A percentile compares a stretch with the other conserved stretches of the same genome.
Conservation (phyloP, 352 stramenopile species). For the Globisporangium ultimum region DNA sequence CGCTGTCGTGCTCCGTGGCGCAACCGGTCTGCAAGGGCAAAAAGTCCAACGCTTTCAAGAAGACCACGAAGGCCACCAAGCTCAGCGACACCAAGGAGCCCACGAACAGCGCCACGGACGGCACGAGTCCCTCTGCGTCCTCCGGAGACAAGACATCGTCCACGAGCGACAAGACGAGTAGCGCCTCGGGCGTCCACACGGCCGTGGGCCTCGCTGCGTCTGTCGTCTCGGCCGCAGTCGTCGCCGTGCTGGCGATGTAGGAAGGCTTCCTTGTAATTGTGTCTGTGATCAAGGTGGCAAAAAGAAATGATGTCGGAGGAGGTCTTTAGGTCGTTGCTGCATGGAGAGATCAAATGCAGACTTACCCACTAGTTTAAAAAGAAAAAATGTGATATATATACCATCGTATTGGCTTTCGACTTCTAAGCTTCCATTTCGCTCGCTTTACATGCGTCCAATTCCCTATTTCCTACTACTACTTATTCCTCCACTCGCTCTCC, state of each 20-base stretch:
- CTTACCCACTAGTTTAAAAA: no score
- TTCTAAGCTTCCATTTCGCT: no score
- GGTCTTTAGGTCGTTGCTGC: no score
- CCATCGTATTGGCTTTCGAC: no score
- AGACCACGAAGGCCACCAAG: slow-evolving; percentile 16
- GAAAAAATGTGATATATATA: no score
- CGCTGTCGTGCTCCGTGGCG: slow-evolving; percentile 39
- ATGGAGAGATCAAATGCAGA: no score
- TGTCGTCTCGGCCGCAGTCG: background rate
- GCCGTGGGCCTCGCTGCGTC: slow-evolving; percentile 3
- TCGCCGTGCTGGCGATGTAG: slow-evolving; percentile 6
- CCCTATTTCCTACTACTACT: background rate
- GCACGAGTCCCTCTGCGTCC: background rate
- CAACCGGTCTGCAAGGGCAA: slow-evolving; percentile 59
- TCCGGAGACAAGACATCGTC: background rate
- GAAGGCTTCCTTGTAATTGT: background rate
- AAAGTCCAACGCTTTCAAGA: slow-evolving; percentile 55
- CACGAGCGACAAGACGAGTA: slow-evolving; percentile 1
- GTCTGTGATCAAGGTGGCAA: background rate
- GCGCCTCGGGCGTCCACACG: background rate
- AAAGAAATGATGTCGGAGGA: no score
- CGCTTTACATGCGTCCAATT: background rate
- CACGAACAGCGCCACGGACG: slow-evolving; percentile 10
- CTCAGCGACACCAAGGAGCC: slow-evolving; percentile 10
- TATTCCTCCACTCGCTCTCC: background rate